These are phyloP conservation scores for Clonostachys byssicola DNA, from an alignment of 2,329 filamentous ascomycete species.

Conservation along the genomic window DNA sequence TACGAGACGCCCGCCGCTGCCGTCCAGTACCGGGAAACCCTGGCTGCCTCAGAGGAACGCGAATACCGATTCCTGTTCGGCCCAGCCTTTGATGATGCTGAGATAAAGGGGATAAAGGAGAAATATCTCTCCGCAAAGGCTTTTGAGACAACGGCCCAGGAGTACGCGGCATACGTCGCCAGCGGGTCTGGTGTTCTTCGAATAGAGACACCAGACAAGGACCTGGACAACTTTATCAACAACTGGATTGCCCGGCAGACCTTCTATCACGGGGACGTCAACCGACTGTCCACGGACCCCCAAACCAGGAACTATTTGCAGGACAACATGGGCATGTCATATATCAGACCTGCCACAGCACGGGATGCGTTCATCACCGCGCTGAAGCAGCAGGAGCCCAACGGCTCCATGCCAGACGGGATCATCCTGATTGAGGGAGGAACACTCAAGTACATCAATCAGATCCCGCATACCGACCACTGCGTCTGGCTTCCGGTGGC, in stretches of 20 bases:
- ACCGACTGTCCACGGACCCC: slow-evolving; percentile 53
- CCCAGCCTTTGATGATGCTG: slow-evolving; percentile 45
- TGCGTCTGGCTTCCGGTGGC: slow-evolving; percentile 54
- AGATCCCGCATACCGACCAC: slow-evolving; percentile 56
- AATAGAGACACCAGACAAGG: slow-evolving; percentile 49
- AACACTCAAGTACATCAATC: slow-evolving; percentile 57
- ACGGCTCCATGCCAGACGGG: slow-evolving; percentile 54
- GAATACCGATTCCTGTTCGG: slow-evolving; percentile 52
- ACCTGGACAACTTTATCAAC: slow-evolving; percentile 54
- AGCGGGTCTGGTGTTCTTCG: slow-evolving; percentile 42
- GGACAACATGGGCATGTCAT: slow-evolving; percentile 59
- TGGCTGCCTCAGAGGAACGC: slow-evolving; percentile 30
- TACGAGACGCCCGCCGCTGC: slow-evolving; percentile 51
- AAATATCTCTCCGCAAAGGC: slow-evolving; percentile 44
- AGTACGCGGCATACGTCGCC: slow-evolving; percentile 47
- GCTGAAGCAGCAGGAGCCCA: slow-evolving; percentile 47
- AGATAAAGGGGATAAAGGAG: slow-evolving; percentile 36
- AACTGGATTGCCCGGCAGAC: slow-evolving; percentile 54
- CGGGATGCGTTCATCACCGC: slow-evolving; percentile 43
- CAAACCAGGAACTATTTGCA: slow-evolving; percentile 57
- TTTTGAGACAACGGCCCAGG: slow-evolving; percentile 36
- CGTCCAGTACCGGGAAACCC: slow-evolving; percentile 43
- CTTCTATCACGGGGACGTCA: slow-evolving; percentile 56
- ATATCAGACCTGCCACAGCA: slow-evolving; percentile 44
- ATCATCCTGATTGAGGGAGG: slow-evolving; percentile 48